A percentile compares a stretch with the other conserved stretches of the same genome.
Evolutionary conservation across 139 green algal species (phyloP).

Genomic region (Chlorella sp.): DNA sequence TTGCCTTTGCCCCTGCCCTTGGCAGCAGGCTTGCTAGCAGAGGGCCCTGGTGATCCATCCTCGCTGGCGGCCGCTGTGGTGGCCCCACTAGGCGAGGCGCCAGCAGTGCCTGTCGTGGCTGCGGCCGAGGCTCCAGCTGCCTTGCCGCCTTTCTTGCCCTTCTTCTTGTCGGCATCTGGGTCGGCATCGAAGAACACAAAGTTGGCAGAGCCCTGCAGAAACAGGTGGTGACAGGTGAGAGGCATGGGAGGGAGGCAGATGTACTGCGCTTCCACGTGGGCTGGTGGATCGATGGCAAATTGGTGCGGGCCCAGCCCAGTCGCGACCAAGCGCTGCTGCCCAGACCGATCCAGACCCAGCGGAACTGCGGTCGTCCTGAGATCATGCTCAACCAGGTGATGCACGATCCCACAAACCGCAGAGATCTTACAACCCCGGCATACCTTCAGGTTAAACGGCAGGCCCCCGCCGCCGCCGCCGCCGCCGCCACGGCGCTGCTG

Average conservation of each 20-base stretch:
- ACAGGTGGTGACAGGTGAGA: not conserved
- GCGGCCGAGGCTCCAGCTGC: not conserved
- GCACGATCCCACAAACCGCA: too few species aligned
- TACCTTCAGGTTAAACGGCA: not conserved
- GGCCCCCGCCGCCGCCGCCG: slow-evolving; percentile 8
- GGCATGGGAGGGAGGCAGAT: not conserved
- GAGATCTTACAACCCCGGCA: too few species aligned
- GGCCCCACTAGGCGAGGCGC: not conserved
- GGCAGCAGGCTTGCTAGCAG: not conserved
- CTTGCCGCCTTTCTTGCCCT: slow-evolving; percentile 25
- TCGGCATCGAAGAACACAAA: slow-evolving; percentile 48
- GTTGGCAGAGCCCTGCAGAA: slow-evolving; percentile 19
- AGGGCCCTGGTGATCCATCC: not conserved
- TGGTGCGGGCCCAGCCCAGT: too few species aligned
- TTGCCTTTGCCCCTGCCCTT: not conserved
- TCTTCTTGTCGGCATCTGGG: slow-evolving; percentile 16
- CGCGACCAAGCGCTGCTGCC: too few species aligned
- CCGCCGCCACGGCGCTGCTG: not conserved
- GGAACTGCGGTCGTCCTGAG: too few species aligned
- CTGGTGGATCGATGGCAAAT: too few species aligned
- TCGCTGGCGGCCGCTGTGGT: not conserved
- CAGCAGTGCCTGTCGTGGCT: not conserved
- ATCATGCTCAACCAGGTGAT: too few species aligned
- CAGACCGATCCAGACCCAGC: too few species aligned
- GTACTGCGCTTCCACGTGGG: too few species aligned